Conservation (phyloP, 768 basidiomycete species). For the Boletellus ananiceps region DNA sequence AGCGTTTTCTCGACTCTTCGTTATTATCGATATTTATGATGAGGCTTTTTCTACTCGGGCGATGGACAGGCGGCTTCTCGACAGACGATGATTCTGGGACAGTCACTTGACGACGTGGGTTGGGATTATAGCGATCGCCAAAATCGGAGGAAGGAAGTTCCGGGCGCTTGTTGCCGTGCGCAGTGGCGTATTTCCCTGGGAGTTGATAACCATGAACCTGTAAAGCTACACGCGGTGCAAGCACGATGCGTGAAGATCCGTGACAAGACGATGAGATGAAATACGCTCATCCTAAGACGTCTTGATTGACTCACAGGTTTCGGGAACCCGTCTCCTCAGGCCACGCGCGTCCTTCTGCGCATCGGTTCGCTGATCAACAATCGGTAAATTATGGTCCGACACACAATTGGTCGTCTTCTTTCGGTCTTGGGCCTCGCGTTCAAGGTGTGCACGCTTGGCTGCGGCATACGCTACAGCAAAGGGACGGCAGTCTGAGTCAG, state of each 20-base stretch:
- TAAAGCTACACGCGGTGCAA: conserved; percentile 22
- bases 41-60: conserved; percentile 30
- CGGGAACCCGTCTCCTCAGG: conserved; percentile 42
- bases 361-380: conserved; percentile 28
- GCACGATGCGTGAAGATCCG: conserved; percentile 14
- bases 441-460: conserved; percentile 51
- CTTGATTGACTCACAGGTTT: conserved; percentile 39
- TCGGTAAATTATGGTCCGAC: conserved; percentile 22
- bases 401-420: conserved; percentile 28
- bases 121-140: conserved; percentile 37
- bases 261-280: conserved; percentile 27
- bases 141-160: conserved; percentile 27
- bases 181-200: conserved; percentile 11
- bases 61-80: conserved; percentile 25
- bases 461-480: conserved; percentile 88
- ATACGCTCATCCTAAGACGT: conserved; percentile 15
- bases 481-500: conserved; percentile 75
- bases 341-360: conserved; percentile 34
- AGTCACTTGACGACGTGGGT: conserved; percentile 10
- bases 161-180: conserved; percentile 16
- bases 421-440: conserved; percentile 43
- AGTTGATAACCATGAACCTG: conserved; percentile 18
- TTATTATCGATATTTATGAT: conserved; percentile 19
- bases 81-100: conserved; percentile 7
- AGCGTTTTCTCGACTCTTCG: conserved; percentile 39